phyloP scores from a whole-genome alignment of 257 asterid species.

The Ilex asprella region DNA sequence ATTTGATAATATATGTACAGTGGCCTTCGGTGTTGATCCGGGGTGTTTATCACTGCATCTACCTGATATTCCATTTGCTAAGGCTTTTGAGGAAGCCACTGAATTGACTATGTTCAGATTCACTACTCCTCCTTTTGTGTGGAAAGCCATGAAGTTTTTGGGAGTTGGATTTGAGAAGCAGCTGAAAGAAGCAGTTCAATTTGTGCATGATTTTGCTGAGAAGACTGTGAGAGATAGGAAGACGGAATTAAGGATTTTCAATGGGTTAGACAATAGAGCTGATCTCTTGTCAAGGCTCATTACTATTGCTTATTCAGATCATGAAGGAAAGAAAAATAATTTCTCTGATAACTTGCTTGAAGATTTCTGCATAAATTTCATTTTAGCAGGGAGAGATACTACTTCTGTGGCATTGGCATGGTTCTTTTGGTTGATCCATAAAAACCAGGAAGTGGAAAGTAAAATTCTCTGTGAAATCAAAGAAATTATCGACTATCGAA shows the following conservation, averaged over 20 bases:
- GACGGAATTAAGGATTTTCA: neutral
- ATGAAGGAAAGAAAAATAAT: neutral
- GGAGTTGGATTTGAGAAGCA: neutral
- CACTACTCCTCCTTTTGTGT: neutral
- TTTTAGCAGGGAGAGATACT: neutral
- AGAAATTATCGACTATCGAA: neutral
- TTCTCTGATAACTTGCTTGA: neutral
- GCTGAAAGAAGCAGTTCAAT: neutral
- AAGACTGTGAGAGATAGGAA: neutral
- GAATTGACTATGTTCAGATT: neutral
- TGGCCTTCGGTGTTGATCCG: neutral
- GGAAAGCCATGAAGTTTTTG: neutral
- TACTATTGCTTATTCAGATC: neutral
- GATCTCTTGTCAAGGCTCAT: conserved; percentile 1
- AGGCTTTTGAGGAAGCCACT: neutral
- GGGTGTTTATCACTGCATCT: neutral
- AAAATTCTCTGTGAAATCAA: neutral
- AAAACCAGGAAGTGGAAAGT: neutral
- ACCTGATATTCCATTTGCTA: neutral
- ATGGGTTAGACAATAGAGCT: neutral
- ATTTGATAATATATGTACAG: neutral
- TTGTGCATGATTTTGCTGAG: neutral
- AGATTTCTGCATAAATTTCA: conserved; percentile 1
- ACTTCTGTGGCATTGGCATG: conserved; percentile 1
- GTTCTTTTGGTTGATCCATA: neutral